Evolutionary conservation across 345 rosid genomes (phyloP).

Genomic region (Populus deltoides): DNA sequence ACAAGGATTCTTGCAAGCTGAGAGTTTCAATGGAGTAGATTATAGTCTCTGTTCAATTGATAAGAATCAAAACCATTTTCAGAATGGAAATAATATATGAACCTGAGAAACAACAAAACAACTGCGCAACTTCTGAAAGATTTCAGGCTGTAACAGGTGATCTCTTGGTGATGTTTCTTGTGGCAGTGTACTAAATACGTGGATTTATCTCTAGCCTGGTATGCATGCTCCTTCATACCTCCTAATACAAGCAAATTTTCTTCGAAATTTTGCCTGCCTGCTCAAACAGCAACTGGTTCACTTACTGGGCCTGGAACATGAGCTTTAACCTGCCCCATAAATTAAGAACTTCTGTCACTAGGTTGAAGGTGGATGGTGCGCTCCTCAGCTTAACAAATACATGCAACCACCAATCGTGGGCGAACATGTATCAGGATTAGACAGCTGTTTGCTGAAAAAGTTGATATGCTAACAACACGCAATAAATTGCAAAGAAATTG

Average conservation of each 20-base stretch:
- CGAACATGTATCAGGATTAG: slow-evolving; percentile 10
- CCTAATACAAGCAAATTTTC: slow-evolving; percentile 42
- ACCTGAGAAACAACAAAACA: not conserved
- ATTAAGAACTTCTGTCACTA: slow-evolving; percentile 25
- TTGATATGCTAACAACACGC: not conserved
- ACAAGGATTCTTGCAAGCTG: not conserved
- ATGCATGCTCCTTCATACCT: slow-evolving; percentile 19
- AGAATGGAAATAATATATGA: not conserved
- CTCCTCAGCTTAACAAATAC: slow-evolving; percentile 24
- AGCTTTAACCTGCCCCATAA: slow-evolving; percentile 46
- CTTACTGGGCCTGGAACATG: slow-evolving; percentile 46
- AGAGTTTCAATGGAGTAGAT: not conserved
- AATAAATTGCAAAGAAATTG: not conserved
- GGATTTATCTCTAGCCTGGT: not conserved
- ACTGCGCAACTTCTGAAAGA: not conserved
- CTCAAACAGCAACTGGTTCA: slow-evolving; percentile 63
- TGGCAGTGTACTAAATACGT: not conserved
- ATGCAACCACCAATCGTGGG: slow-evolving; percentile 9
- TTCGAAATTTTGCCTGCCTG: slow-evolving; percentile 33
- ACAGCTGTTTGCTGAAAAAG: not conserved
- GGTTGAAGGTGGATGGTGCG: slow-evolving; percentile 18
- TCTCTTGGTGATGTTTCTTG: slow-evolving; percentile 6
- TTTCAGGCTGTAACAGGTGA: not conserved
- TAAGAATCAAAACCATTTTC: not conserved
- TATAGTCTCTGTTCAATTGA: not conserved